phyloP scores from a whole-genome alignment of 2,329 filamentous ascomycete species.

The Penicillium polonicum region DNA sequence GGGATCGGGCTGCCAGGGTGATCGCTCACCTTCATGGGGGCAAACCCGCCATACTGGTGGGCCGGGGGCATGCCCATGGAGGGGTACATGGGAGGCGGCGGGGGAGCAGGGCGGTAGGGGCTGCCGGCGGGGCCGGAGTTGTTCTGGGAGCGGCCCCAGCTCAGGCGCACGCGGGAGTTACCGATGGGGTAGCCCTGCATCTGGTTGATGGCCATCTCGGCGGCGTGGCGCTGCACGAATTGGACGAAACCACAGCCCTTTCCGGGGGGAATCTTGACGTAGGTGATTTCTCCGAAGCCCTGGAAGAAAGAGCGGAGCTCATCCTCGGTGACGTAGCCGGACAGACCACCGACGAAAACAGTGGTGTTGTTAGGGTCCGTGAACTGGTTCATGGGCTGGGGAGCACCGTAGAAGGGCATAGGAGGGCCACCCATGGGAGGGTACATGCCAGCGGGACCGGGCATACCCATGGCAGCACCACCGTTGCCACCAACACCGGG shows the following conservation, averaged over 20 bases:
- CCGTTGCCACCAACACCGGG: conserved; percentile 54
- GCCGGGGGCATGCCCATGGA: conserved; percentile 66
- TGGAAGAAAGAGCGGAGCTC: conserved; percentile 99
- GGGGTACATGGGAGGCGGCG: conserved; percentile 68
- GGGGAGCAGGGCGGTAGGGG: conserved; percentile 89
- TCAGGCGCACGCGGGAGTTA: conserved; percentile 94
- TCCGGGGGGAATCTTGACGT: conserved; percentile 98
- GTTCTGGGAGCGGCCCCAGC: conserved; percentile 98
- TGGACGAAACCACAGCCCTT: conserved; percentile 99
- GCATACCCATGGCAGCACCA: conserved; percentile 52
- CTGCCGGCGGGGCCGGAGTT: conserved; percentile 96
- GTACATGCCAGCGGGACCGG: conserved; percentile 62
- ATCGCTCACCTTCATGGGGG: conserved; percentile 63
- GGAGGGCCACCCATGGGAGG: conserved; percentile 66
- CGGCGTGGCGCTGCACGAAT: conserved; percentile 97
- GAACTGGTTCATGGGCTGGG: conserved; percentile 97
- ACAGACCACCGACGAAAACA: conserved; percentile 95
- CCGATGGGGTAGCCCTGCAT: conserved; percentile 99
- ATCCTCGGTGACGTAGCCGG: conserved; percentile 97
- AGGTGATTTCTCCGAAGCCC: conserved; percentile 98
- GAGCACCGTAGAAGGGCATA: conserved; percentile 63
- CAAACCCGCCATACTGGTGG: conserved; percentile 63
- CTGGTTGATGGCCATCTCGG: conserved; percentile 99
- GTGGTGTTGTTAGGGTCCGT: conserved; percentile 99
- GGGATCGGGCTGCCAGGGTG: conserved; percentile 30